Conservation (phyloP, 768 basidiomycete species). For the Kwoniella shandongensis region DNA sequence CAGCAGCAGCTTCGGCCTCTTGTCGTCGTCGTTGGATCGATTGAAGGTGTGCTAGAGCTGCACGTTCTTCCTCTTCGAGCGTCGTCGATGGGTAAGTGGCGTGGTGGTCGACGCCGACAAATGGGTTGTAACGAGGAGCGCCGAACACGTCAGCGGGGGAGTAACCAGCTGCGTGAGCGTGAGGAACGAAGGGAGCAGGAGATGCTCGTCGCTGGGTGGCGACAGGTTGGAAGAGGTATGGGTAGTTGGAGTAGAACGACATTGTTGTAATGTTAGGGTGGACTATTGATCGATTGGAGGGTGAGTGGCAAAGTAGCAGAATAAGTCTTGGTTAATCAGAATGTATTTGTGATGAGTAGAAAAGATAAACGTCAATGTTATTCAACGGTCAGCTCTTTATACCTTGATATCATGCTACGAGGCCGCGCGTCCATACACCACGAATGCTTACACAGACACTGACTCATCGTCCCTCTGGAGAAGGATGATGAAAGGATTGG, state of each 20-base stretch:
- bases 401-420: background rate
- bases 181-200: background rate
- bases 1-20: constrained; percentile 24
- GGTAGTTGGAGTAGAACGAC: background rate
- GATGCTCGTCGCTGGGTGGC: background rate
- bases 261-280: background rate
- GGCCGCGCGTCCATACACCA: constrained; percentile 1
- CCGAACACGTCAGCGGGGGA: background rate
- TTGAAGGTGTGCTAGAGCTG: constrained; percentile 41
- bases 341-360: background rate
- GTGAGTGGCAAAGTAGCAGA: background rate
- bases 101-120: no score
- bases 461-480: no score
- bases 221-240: background rate
- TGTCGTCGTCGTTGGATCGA: constrained; percentile 37
- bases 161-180: background rate
- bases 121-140: no score
- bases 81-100: background rate
- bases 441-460: no score
- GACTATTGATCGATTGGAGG: background rate
- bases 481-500: no score
- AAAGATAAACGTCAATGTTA: background rate
- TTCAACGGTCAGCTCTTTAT: background rate
- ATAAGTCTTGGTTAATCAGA: no score
- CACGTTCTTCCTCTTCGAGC: constrained; percentile 41